Evolutionary conservation across 495 filamentous ascomycete species (phyloP).

Genomic region (Talaromyces nanjingensis): DNA sequence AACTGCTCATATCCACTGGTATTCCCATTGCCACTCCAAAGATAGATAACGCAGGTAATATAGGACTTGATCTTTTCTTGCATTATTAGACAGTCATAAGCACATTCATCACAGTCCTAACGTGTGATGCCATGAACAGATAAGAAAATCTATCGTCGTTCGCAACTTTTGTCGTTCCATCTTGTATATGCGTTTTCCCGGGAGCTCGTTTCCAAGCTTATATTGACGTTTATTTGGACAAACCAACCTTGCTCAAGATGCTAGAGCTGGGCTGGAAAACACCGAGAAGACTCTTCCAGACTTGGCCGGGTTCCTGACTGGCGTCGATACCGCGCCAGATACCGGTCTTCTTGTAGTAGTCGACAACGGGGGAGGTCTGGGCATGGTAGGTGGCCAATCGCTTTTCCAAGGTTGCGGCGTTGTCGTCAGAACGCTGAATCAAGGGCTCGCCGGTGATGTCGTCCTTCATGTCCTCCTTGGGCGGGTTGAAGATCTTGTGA

Average conservation of each 20-base stretch:
- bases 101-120: conserved; percentile 8
- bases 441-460: conserved; percentile 95
- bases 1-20: background rate
- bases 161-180: background rate
- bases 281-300: conserved; percentile 86
- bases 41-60: background rate
- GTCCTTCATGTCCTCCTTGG: conserved; percentile 87
- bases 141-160: conserved; percentile 1
- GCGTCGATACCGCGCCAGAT: conserved; percentile 97
- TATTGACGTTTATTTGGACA: conserved; percentile 4
- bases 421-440: conserved; percentile 94
- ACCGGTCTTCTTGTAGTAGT: conserved; percentile 93
- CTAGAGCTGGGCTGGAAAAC: conserved; percentile 56
- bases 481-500: conserved; percentile 98
- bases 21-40: background rate
- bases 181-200: background rate
- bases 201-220: background rate
- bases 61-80: background rate
- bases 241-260: conserved; percentile 15
- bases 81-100: conserved; percentile 10
- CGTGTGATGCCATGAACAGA: background rate
- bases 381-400: conserved; percentile 86
- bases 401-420: conserved; percentile 95
- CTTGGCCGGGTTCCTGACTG: conserved; percentile 89
- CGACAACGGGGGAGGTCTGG: conserved; percentile 86